Conservation (phyloP, 139 green algal genomes). For the Micractinium conductrix region DNA sequence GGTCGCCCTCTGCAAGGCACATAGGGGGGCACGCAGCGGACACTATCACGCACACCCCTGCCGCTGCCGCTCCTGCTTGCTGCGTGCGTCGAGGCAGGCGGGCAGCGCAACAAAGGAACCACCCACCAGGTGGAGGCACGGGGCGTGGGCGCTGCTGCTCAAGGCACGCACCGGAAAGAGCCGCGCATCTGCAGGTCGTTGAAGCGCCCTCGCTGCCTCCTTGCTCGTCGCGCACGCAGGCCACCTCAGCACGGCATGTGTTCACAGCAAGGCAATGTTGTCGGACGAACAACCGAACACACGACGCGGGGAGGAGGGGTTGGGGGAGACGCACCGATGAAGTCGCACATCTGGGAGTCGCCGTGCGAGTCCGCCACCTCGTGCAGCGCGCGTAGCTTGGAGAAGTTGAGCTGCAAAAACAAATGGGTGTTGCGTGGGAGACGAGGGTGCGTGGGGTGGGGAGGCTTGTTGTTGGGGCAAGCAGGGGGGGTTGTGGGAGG, state of each 20-base stretch:
- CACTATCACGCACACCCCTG: not conserved
- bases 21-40: too few relatives aligned
- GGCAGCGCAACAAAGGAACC: too few relatives aligned
- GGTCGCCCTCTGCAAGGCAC: slow-evolving; percentile 59
- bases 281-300: too few relatives aligned
- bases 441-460: too few relatives aligned
- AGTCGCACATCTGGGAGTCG: slow-evolving; percentile 88
- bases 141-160: not conserved
- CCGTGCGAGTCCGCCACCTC: slow-evolving; percentile 72
- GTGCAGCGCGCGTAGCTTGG: slow-evolving; percentile 67
- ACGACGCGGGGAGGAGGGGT: not conserved
- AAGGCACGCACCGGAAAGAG: too few relatives aligned
- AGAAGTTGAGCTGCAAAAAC: slow-evolving; percentile 96
- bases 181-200: too few relatives aligned
- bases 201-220: slow-evolving; percentile 66
- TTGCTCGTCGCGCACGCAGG: slow-evolving; percentile 75
- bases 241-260: slow-evolving; percentile 36
- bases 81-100: too few relatives aligned
- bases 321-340: slow-evolving; percentile 66
- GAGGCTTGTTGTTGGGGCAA: too few relatives aligned
- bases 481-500: too few relatives aligned
- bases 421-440: too few relatives aligned
- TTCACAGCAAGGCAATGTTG: too few relatives aligned
- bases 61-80: not conserved
- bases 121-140: too few relatives aligned